Conservation (phyloP, 257 asterid genomes). For the Ligustrum vulgare region DNA sequence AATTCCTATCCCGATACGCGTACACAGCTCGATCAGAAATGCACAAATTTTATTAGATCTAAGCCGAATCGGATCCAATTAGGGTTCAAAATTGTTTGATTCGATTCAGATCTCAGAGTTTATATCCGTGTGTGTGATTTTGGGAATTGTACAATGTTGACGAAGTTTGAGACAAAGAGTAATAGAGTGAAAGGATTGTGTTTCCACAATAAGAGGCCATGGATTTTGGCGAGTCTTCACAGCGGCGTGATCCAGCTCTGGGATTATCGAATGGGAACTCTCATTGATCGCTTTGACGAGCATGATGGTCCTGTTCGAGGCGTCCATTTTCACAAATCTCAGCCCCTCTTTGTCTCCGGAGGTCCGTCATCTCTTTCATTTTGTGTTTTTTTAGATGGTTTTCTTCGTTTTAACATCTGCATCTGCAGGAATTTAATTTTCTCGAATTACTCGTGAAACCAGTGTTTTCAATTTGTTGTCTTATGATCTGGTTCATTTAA, state of each 20-base stretch:
- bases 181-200: slow-evolving; percentile 18
- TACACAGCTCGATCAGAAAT: background rate
- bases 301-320: slow-evolving; percentile 97
- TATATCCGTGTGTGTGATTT: slow-evolving; percentile 11
- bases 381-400: background rate
- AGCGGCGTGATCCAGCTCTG: slow-evolving; percentile 22
- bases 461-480: background rate
- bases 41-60: background rate
- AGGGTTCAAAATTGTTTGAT: slow-evolving; percentile 25
- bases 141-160: slow-evolving; percentile 31
- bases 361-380: slow-evolving; percentile 43
- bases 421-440: slow-evolving; percentile 24
- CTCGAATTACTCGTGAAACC: slow-evolving; percentile 13
- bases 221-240: slow-evolving; percentile 22
- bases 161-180: slow-evolving; percentile 29
- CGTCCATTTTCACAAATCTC: slow-evolving; percentile 84
- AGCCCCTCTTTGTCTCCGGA: slow-evolving; percentile 95
- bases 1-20: background rate
- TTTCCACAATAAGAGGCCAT: slow-evolving; percentile 20
- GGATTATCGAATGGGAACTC: slow-evolving; percentile 20
- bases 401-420: slow-evolving; percentile 20
- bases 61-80: slow-evolving; percentile 9
- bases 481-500: slow-evolving; percentile 9
- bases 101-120: slow-evolving; percentile 28
- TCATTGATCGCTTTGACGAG: slow-evolving; percentile 58